These are phyloP conservation scores for Cornus florida DNA, from an alignment of 148 eudicot genomes.

Conservation along the genomic window DNA sequence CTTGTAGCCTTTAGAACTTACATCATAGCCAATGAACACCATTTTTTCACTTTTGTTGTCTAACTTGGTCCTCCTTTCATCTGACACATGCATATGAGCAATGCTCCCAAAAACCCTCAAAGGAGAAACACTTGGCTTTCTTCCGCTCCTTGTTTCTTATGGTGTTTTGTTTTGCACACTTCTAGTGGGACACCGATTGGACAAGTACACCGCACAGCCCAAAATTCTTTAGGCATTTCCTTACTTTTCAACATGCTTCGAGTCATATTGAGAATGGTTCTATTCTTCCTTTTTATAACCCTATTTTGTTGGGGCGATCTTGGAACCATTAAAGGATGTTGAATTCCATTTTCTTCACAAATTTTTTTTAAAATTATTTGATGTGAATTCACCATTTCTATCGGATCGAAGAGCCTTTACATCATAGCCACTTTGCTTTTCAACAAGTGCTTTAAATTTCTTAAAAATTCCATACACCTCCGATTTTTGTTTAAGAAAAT, in stretches of 20 bases:
- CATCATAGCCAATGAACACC: no score
- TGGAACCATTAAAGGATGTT: not conserved
- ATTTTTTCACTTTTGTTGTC: no score
- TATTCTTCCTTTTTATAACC: not conserved
- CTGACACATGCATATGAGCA: no score
- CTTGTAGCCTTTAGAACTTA: no score
- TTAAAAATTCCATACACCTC: no score
- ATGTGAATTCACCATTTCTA: no score
- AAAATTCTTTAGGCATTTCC: not conserved
- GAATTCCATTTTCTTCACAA: not conserved
- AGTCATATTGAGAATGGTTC: not conserved
- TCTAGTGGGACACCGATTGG: not conserved
- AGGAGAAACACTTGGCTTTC: not conserved
- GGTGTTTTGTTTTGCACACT: not conserved
- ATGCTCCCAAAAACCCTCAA: not conserved
- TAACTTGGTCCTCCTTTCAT: no score
- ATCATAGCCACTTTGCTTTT: no score
- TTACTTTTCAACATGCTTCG: not conserved
- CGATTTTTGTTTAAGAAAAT: no score
- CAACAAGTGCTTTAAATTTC: no score
- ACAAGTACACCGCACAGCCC: not conserved
- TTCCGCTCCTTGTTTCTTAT: not conserved
- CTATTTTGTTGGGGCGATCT: not conserved
- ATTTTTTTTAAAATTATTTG: no score
- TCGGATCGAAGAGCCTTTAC: no score